A percentile compares a stretch with the other conserved stretches of the same genome.
These are phyloP conservation scores for Claviceps citrina DNA, from an alignment of 2,329 filamentous ascomycete genomes.

Conservation along the genomic window DNA sequence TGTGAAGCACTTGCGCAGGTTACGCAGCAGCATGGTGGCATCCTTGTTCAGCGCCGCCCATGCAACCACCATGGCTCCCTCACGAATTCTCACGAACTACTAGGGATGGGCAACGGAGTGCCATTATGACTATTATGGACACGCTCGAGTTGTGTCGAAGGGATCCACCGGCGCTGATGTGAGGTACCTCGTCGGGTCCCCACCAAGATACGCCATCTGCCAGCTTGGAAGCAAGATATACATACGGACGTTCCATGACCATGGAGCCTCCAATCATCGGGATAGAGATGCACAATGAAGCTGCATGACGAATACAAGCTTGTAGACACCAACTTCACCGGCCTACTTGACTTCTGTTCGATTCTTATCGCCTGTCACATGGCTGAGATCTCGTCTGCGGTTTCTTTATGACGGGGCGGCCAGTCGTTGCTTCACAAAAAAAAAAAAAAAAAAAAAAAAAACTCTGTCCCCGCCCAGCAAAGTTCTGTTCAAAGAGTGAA, in stretches of 20 bases:
- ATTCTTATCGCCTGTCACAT: conserved; percentile 7
- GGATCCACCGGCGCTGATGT: conserved; percentile 8
- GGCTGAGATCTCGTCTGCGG: conserved; percentile 3
- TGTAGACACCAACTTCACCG: conserved; percentile 1
- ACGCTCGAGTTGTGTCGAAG: conserved; percentile 6
- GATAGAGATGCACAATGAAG: conserved; percentile 6
- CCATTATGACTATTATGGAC: conserved; percentile 2
- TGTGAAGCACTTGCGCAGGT: conserved; percentile 7
- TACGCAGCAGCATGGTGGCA: conserved; percentile 8
- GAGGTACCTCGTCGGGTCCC: conserved; percentile 9
- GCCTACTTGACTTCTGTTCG: conserved; percentile 2
- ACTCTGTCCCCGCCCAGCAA: conserved; percentile 7
- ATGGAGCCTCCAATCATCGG: conserved; percentile 3
- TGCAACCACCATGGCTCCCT: conserved; percentile 8
- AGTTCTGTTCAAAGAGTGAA: conserved; percentile 6
- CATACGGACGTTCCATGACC: conserved; percentile 7
- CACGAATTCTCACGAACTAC: conserved; percentile 8
- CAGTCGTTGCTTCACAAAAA: conserved; percentile 8
- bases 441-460: conserved; percentile 7
- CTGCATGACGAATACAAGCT: conserved; percentile 5
- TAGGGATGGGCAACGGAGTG: conserved; percentile 2
- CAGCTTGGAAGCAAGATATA: conserved; percentile 8
- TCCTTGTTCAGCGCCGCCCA: conserved; percentile 7
- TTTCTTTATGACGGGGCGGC: conserved; percentile 1
- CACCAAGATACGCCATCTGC: conserved; percentile 8